These are phyloP conservation scores for Porodaedalea pini DNA, from an alignment of 1,284 basidiomycete genomes.

Conservation along the genomic window DNA sequence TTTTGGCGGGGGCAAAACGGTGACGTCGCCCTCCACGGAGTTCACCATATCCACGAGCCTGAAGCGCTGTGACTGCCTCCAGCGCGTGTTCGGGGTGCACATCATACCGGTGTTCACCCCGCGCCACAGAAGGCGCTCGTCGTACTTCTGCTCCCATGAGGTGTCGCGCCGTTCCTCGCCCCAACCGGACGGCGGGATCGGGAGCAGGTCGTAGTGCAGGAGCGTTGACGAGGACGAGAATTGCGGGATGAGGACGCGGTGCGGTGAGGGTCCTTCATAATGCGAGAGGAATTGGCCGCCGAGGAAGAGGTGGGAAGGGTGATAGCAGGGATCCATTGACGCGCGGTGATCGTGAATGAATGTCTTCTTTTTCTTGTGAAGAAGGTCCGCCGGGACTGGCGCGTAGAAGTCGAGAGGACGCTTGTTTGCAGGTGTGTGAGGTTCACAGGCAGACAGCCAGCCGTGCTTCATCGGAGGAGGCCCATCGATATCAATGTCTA, in stretches of 20 bases:
- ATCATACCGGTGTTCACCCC: slow-evolving; percentile 65
- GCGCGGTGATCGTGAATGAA: slow-evolving; percentile 46
- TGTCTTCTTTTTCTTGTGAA: slow-evolving; percentile 33
- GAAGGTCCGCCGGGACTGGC: slow-evolving; percentile 4
- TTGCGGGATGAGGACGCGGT: slow-evolving; percentile 42
- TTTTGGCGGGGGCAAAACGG: slow-evolving; percentile 31
- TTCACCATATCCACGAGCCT: slow-evolving; percentile 35
- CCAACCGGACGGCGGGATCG: slow-evolving; percentile 46
- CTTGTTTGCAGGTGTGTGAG: slow-evolving; percentile 12
- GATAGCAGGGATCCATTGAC: slow-evolving; percentile 58
- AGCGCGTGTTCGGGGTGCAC: slow-evolving; percentile 40
- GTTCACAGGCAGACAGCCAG: slow-evolving; percentile 20
- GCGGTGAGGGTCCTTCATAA: slow-evolving; percentile 46
- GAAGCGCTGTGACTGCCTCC: slow-evolving; percentile 50
- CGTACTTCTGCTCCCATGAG: slow-evolving; percentile 52
- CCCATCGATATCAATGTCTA: slow-evolving; percentile 19
- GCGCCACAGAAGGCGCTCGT: slow-evolving; percentile 61
- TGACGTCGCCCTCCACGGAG: slow-evolving; percentile 35
- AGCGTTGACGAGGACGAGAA: slow-evolving; percentile 54
- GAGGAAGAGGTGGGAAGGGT: slow-evolving; percentile 48
- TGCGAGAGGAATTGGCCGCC: slow-evolving; percentile 55
- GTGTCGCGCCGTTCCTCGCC: slow-evolving; percentile 43
- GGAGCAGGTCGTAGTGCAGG: slow-evolving; percentile 59
- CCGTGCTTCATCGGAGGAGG: slow-evolving; percentile 19
- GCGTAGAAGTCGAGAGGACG: slow-evolving; percentile 15